Evolutionary conservation across 2,329 filamentous ascomycete species (phyloP), one percentile per base, ranked within the genome.

Genomic region (Blumeriella jaapii): DNA sequence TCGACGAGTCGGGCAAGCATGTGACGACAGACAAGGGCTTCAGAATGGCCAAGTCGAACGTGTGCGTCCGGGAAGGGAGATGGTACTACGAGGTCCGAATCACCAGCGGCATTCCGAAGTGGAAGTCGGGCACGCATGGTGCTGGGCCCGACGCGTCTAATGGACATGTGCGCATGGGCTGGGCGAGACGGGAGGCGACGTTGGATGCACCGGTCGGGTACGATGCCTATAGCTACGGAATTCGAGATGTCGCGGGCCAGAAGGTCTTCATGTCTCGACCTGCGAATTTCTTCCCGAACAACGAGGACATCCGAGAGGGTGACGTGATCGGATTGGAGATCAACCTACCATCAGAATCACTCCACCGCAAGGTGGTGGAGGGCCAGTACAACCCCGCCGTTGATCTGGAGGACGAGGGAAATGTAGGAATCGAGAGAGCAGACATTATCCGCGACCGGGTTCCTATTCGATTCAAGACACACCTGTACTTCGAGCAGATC

Each of bases 41-140:
- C 68, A 74, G 93, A 40, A 91, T 89, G 68, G 80, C 82, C 2
- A 75, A 89, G 24, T 86, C 84, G 9, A 98, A 98, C 51, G 80
- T 96, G 0, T 85, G 82, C 15, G 82, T 87, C 4, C 70, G 91
- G 29, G 83, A 96, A 59, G 91, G 91, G 1, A 74, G 82, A 19
- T 85, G 84, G 67, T 98, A 93, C 59, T 98, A 86, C 67, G 91
- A 98, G 60, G 86, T 89, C 59, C 87, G 82, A 53, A 75, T 98
- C 35, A 78, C 87, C 7, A 75, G 78, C 46, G 91, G 91, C 22
- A 76, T 83, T 26, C 64, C 72, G 2, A 59, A 59, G 31, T 40
- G 46, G 28, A 51, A 47, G 38, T 37, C 38, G 34, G 43, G 42
- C 28, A 46, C 45, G 23, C 36, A 41, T 4, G 41, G 44, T n/a